Base-by-base conservation (phyloP, 2,329 filamentous ascomycete species). In the Aplosporella prunicola region DNA sequence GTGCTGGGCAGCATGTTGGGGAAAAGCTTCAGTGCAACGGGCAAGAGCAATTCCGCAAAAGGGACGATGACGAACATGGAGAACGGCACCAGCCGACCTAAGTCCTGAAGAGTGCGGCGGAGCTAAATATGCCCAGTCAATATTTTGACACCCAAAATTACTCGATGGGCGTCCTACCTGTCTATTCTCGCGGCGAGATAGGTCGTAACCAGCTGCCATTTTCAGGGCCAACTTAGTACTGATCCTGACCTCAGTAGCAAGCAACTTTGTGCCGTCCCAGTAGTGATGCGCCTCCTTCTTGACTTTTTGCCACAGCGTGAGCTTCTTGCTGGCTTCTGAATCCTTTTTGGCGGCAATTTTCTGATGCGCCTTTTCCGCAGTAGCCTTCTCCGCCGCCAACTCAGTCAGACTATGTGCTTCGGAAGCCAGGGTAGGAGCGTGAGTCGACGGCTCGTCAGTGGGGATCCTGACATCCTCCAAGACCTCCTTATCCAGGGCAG, bases 1-100 rank as follows among this genome's bases (percentile, higher is more conserved):
- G 91, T 98, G 69, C 87, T 95, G 32, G 91, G 91, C 35, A 98
- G 78, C 63, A 98, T 74, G 63, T 96, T 96, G 59, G 91, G 91
- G 76, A 98, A 98, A 30, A 98, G 68, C 65, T 84, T 93, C 33
- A 98, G 72, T 6, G 89, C 91, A 31, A 98, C 71, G 2, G 91
- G 91, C 15, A 96, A 76, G 29, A 98, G 74, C 23, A 95, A 70
- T 66, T 98, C 91, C 41, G 88, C 91, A 48, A 98, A 93, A 1
- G 91, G 91, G 25, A 98, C 87, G 48, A 98, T 89, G 51, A 98
- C 75, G 62, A 98, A 98, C 49, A 95, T 82, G 6, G 88, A 93
- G 62, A 98, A 98, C 11, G 91, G 91, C 10, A 98, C 83, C 42
- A 98, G 68, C 11, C 91, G 88, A 22, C 78, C 87, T 31, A 98